Percentiles rank a stretch among this genome's conserved stretches.
Conservation (phyloP, 2,329 filamentous ascomycete species). For the Allantophomopsis cytisporea region DNA sequence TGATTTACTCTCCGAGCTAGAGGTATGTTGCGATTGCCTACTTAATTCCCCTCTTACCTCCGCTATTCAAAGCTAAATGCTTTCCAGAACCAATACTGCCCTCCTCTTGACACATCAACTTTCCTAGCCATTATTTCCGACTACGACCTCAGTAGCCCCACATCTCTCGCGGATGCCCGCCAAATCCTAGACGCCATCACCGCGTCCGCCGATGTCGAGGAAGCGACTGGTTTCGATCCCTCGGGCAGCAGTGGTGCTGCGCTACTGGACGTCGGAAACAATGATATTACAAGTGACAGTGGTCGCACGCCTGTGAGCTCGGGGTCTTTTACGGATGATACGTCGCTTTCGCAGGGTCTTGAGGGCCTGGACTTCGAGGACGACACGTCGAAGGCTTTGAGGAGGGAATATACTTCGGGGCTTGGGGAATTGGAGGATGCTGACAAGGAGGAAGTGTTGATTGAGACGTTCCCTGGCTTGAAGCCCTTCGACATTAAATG, state of each 20-base stretch:
- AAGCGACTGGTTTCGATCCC: conserved; percentile 65
- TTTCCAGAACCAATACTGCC: conserved; percentile 53
- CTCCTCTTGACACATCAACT: conserved; percentile 63
- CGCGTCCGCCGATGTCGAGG: conserved; percentile 48
- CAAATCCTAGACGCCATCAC: conserved; percentile 53
- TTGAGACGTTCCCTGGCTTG: conserved; percentile 58
- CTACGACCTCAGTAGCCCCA: conserved; percentile 44
- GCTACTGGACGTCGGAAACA: conserved; percentile 5
- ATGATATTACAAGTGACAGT: conserved; percentile 1
- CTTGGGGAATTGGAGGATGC: conserved; percentile 34
- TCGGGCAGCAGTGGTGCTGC: conserved; percentile 48
- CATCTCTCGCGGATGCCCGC: conserved; percentile 38
- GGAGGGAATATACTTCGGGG: conserved; percentile 8
- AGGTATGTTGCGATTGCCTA: background rate
- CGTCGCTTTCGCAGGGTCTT: conserved; percentile 12
- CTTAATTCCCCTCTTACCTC: no score
- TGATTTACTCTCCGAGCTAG: background rate
- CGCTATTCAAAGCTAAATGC: no score
- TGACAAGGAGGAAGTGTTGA: conserved; percentile 49
- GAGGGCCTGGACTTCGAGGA: conserved; percentile 9
- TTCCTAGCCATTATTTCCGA: conserved; percentile 67
- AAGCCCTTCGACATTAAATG: conserved; percentile 51
- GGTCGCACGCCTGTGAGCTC: conserved; percentile 10
- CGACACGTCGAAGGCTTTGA: background rate
- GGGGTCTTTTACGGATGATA: conserved; percentile 15